Evolutionary conservation across 1,284 basidiomycete species (phyloP), one percentile per base, ranked within the genome.

Genomic region (Cryptococcus deneoformans): DNA sequence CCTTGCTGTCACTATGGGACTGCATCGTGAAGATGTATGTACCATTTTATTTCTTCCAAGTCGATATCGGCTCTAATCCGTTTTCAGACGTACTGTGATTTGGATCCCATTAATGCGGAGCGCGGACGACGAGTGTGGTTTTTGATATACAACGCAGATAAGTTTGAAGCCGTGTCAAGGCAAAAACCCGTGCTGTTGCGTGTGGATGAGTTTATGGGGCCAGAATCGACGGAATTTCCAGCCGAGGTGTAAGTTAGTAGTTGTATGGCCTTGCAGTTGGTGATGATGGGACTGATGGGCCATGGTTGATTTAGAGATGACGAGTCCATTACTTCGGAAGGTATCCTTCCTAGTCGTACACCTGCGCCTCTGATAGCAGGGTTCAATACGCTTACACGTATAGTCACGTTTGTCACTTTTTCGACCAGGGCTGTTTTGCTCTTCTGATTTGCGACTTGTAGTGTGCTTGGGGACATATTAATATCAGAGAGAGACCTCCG

Each of bases 71-170:
- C 37, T n/a, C n/a, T 35, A 45, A 39, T 36, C 49, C 36, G 29
- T 20, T 6, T 10, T 7, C 24, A 56, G 60, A 56, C 52, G 9
- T 53, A 59, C 37, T 45, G 46, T 39, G 39, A 43, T 20, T 35
- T 57, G 54, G 63, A 64, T 43, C 67, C 65, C 34, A 63, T 69
- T 51, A 63, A 67, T 49, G 52, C 63, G 2, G 64, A 69, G 48
- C 57, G 67, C 14, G 37, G 65, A 14, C 56, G 67, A 3, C 37
- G 65, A 53, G 57, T 63, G 10, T 44, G 43, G 43, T 44, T 62
- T 46, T 44, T 64, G 16, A 59, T 69, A 5, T 63, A 65, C 57
- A 69, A 69, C 44, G 65, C 65, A 34, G 67, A 69, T 46, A 69
- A 69, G 46, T 63, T 65, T 44, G 66, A 68, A 51, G 65, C 65